These are phyloP conservation scores for Curvularia verruculosa DNA, from an alignment of 2,329 filamentous ascomycete species.

Conservation along the genomic window DNA sequence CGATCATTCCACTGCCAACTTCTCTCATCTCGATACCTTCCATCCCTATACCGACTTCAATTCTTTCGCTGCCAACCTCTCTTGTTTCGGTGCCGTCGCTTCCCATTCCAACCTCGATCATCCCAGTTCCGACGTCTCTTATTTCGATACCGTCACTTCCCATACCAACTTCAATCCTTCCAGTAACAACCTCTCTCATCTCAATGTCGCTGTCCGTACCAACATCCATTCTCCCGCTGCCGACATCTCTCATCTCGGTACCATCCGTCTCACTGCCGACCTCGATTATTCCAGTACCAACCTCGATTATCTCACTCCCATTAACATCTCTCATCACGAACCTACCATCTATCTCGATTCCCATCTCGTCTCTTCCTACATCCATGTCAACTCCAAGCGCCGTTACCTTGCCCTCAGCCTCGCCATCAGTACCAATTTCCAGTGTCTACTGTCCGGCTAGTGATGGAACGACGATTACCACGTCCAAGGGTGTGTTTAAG, in stretches of 20 bases:
- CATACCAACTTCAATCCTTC: too few species aligned
- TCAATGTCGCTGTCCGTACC: too few species aligned
- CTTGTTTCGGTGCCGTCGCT: too few species aligned
- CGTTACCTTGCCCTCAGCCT: neutral
- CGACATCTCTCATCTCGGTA: neutral
- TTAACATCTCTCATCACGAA: neutral
- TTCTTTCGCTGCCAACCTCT: too few species aligned
- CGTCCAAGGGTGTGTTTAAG: slow-evolving; percentile 13
- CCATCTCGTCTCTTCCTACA: neutral
- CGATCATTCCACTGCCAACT: neutral
- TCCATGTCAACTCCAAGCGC: neutral
- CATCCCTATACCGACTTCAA: too few species aligned
- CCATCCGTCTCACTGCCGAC: neutral
- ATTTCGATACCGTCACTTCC: too few species aligned
- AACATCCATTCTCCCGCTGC: neutral
- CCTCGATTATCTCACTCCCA: neutral
- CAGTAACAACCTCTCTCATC: neutral
- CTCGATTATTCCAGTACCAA: neutral
- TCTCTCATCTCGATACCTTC: neutral
- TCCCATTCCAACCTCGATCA: neutral
- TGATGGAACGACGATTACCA: slow-evolving; percentile 14
- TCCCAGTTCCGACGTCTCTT: neutral
- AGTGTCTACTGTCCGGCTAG: slow-evolving; percentile 13
- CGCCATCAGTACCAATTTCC: neutral
- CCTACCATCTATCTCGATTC: neutral